These are phyloP conservation scores for Albugo laibachii DNA, from an alignment of 352 stramenopile species.

Conservation along the genomic window DNA sequence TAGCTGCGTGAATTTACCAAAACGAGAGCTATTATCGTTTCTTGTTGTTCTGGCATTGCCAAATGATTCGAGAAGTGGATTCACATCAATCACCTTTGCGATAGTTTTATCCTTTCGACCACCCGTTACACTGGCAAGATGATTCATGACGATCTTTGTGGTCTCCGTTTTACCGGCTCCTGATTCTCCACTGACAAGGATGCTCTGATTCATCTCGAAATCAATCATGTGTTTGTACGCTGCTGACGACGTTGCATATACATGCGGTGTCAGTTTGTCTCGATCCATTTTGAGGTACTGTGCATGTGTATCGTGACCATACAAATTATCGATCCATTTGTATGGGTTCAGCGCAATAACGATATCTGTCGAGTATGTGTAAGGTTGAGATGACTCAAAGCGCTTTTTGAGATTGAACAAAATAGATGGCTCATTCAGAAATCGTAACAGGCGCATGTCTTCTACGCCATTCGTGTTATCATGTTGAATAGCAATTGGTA, in stretches of 20 bases:
- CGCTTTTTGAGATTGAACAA: constrained; percentile 86
- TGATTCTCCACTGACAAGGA: constrained; percentile 74
- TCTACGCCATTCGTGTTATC: constrained; percentile 58
- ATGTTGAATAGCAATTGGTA: constrained; percentile 65
- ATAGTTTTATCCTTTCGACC: constrained; percentile 78
- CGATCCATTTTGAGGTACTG: constrained; percentile 60
- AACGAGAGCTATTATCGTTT: constrained; percentile 85
- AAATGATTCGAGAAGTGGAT: constrained; percentile 85
- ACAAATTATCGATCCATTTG: constrained; percentile 84
- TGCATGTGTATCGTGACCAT: constrained; percentile 72
- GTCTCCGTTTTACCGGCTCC: constrained; percentile 93
- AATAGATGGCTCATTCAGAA: constrained; percentile 86
- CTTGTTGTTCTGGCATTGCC: constrained; percentile 88
- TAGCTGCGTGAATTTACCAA: constrained; percentile 82
- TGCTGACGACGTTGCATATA: constrained; percentile 73
- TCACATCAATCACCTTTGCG: constrained; percentile 82
- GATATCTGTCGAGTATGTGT: constrained; percentile 97
- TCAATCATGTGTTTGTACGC: constrained; percentile 73
- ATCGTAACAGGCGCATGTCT: constrained; percentile 73
- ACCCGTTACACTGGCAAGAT: constrained; percentile 61
- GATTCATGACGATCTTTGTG: constrained; percentile 89
- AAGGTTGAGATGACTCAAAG: constrained; percentile 82
- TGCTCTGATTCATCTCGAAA: constrained; percentile 67
- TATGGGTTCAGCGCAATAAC: constrained; percentile 97
- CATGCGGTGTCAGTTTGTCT: constrained; percentile 47